Conservation (phyloP, 805 yeast genomes). For the Blastobotrys chiropterorum region DNA sequence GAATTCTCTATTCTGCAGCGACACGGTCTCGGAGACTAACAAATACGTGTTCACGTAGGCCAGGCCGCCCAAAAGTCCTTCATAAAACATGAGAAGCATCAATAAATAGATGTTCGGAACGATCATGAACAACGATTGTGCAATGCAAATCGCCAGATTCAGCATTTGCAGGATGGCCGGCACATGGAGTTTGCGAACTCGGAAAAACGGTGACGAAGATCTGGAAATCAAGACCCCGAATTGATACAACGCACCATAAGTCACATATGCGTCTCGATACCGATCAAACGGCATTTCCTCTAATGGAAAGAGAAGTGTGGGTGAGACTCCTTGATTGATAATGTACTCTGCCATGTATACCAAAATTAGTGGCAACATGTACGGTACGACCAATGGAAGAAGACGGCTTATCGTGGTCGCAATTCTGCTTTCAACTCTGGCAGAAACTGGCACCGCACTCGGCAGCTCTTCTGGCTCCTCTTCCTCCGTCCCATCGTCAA, state of each 20-base stretch:
- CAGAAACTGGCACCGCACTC: background rate
- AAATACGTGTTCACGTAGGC: conserved; percentile 86
- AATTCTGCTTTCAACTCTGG: conserved; percentile 1
- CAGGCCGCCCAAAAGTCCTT: conserved; percentile 83
- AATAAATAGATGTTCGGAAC: conserved; percentile 58
- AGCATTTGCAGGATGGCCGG: conserved; percentile 61
- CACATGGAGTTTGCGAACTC: conserved; percentile 52
- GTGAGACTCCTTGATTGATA: conserved; percentile 88
- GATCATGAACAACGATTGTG: conserved; percentile 57
- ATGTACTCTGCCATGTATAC: conserved; percentile 84
- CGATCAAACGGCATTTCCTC: conserved; percentile 60
- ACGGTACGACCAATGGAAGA: conserved; percentile 35
- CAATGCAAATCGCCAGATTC: conserved; percentile 52
- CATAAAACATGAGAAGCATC: conserved; percentile 66
- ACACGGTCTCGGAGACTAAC: conserved; percentile 57
- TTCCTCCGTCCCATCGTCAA: conserved; percentile 3
- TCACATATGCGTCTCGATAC: conserved; percentile 83
- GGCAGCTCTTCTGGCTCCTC: background rate
- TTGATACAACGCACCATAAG: conserved; percentile 85
- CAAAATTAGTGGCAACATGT: conserved; percentile 74
- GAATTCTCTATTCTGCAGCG: conserved; percentile 56
- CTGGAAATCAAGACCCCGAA: conserved; percentile 89
- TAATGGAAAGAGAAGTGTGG: conserved; percentile 76
- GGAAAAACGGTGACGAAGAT: conserved; percentile 64
- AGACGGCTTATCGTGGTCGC: conserved; percentile 23